Conservation (phyloP, 768 basidiomycete species). For the Gymnopilus dilepis region DNA sequence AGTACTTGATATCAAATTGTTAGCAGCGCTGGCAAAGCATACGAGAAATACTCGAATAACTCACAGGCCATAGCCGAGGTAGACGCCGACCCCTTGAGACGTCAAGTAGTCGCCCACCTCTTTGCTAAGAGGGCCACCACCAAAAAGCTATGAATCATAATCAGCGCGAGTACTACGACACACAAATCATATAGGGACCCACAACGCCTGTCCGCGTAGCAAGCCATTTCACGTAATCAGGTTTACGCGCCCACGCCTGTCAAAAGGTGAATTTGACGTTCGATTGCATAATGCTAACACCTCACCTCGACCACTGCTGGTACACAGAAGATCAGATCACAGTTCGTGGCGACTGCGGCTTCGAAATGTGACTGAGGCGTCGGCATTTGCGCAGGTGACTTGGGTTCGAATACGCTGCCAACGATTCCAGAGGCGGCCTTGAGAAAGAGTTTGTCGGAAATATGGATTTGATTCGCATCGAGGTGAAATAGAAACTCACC, state of each 20-base stretch:
- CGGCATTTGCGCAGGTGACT: constrained; percentile 12
- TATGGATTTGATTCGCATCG: no score
- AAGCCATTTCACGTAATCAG: constrained; percentile 13
- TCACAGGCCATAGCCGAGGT: constrained; percentile 10
- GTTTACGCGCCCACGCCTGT: constrained; percentile 12
- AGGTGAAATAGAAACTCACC: not conserved
- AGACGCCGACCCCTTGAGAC: constrained; percentile 10
- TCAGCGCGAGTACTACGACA: not conserved
- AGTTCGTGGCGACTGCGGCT: constrained; percentile 2
- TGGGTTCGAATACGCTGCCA: constrained; percentile 12
- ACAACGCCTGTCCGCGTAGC: constrained; percentile 1
- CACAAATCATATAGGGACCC: not conserved
- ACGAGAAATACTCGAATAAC: not conserved
- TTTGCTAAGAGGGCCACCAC: constrained; percentile 15
- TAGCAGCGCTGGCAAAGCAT: not conserved
- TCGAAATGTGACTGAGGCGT: constrained; percentile 11
- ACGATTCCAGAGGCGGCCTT: constrained; percentile 1
- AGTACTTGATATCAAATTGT: not conserved
- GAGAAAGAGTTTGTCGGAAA: not conserved
- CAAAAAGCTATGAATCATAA: not conserved
- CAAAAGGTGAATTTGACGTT: no score
- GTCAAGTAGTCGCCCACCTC: constrained; percentile 11
- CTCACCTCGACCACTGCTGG: constrained; percentile 1
- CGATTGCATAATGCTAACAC: not conserved
- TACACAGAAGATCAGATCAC: constrained; percentile 12